A percentile compares a stretch with the other conserved stretches of the same genome.
phyloP scores from a whole-genome alignment of 1,284 basidiomycete species.

The Tilletia indica region DNA sequence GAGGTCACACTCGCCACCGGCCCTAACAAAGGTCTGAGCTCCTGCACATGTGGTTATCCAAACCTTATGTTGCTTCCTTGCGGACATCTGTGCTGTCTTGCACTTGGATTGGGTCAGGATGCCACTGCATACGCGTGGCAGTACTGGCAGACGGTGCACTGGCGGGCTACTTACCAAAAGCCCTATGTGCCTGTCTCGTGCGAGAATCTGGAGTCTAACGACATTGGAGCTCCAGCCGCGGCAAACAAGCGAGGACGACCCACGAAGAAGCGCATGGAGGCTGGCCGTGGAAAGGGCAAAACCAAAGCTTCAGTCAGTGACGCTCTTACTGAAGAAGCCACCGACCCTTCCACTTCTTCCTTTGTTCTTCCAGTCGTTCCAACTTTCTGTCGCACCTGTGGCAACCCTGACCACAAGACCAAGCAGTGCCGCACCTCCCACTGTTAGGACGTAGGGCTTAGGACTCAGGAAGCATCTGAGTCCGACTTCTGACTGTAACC shows the following conservation, averaged over 20 bases:
- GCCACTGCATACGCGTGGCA: neutral
- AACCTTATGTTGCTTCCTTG: neutral
- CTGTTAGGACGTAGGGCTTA: too few relatives aligned
- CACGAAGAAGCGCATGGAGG: neutral
- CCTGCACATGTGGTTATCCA: neutral
- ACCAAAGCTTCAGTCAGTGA: neutral
- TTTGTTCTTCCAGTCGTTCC: too few relatives aligned
- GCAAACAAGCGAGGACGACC: neutral
- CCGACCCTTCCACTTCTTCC: neutral
- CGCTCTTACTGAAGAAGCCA: neutral
- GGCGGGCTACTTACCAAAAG: neutral
- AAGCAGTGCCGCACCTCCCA: neutral
- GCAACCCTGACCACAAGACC: neutral
- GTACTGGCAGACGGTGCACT: neutral
- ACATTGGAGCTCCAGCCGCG: neutral
- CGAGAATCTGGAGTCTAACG: neutral
- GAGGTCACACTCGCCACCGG: neutral
- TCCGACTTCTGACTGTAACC: too few relatives aligned
- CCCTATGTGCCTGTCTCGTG: neutral
- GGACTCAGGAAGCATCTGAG: too few relatives aligned
- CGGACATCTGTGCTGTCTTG: neutral
- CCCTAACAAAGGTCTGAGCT: neutral
- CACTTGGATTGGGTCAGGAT: neutral
- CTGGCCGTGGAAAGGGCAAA: neutral
- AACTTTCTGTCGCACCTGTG: neutral